These are phyloP conservation scores for Somion occarium DNA, from an alignment of 1,284 basidiomycete genomes.

Conservation along the genomic window DNA sequence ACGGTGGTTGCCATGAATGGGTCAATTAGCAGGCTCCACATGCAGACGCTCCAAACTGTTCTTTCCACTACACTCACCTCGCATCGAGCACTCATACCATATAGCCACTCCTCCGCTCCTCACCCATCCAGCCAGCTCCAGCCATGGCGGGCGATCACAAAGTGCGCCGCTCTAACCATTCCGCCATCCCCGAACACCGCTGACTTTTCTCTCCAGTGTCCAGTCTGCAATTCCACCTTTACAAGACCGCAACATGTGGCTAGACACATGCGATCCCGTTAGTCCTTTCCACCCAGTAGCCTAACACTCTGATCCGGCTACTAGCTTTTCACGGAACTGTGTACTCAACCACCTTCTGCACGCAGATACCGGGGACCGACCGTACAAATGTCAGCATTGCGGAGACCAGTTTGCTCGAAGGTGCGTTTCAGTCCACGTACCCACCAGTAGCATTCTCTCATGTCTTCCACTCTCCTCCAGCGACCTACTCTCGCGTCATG, in stretches of 20 bases:
- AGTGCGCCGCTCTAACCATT: slow-evolving; percentile 17
- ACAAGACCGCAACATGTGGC: slow-evolving; percentile 89
- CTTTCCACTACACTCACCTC: no score
- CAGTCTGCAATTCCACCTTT: slow-evolving; percentile 84
- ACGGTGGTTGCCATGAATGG: no score
- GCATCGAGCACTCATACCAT: not conserved
- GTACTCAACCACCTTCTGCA: slow-evolving; percentile 11
- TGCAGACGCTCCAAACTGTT: no score
- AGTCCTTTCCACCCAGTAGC: slow-evolving; percentile 30
- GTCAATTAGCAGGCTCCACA: no score
- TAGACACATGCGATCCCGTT: slow-evolving; percentile 85
- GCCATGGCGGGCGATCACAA: slow-evolving; percentile 37
- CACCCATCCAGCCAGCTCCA: not conserved
- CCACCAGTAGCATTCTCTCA: slow-evolving; percentile 1
- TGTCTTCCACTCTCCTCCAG: slow-evolving; percentile 31
- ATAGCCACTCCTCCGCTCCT: slow-evolving; percentile 4
- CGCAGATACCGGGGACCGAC: slow-evolving; percentile 85
- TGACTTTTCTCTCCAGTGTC: slow-evolving; percentile 36
- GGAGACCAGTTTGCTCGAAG: slow-evolving; percentile 87
- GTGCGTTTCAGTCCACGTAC: slow-evolving; percentile 33
- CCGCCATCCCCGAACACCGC: slow-evolving; percentile 9
- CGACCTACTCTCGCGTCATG: slow-evolving; percentile 82
- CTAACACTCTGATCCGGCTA: slow-evolving; percentile 12
- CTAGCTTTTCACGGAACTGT: not conserved
- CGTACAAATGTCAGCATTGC: slow-evolving; percentile 87